Evolutionary conservation across 768 basidiomycete species (phyloP).

Genomic region (Boletus pseudo-olivaceus): DNA sequence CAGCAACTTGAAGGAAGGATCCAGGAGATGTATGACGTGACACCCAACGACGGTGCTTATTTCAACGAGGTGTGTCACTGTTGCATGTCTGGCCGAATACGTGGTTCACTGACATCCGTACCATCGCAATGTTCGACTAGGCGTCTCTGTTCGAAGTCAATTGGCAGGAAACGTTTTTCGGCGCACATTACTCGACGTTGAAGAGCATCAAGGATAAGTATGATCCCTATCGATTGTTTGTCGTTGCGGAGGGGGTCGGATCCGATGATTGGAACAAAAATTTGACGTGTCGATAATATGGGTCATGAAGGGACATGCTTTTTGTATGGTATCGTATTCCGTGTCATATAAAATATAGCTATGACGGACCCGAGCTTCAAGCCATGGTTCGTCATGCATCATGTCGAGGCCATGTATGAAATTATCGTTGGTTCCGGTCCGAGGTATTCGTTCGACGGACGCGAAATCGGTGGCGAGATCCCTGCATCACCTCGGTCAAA

Average conservation of each 20-base stretch:
- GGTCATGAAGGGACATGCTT: background rate
- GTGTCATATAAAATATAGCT: background rate
- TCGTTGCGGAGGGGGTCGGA: slow-evolving; percentile 46
- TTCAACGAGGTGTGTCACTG: slow-evolving; percentile 42
- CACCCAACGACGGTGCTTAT: slow-evolving; percentile 38
- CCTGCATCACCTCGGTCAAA: background rate
- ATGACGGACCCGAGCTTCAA: background rate
- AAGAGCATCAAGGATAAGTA: slow-evolving; percentile 43
- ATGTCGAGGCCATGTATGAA: background rate
- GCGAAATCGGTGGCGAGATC: background rate
- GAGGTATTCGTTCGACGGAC: background rate
- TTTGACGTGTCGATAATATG: slow-evolving; percentile 17
- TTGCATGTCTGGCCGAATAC: background rate
- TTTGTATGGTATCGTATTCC: background rate
- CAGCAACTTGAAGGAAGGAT: slow-evolving; percentile 10
- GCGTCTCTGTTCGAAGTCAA: slow-evolving; percentile 37
- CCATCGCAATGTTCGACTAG: background rate
- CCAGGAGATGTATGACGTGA: slow-evolving; percentile 22
- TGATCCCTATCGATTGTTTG: slow-evolving; percentile 44
- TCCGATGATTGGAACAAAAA: slow-evolving; percentile 46
- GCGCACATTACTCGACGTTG: slow-evolving; percentile 40
- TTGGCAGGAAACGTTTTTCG: slow-evolving; percentile 44
- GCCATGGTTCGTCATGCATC: background rate
- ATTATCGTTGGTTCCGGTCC: background rate
- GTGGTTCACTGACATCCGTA: background rate